Conservation (phyloP, 257 asterid species). For the Ehretia macrophylla region DNA sequence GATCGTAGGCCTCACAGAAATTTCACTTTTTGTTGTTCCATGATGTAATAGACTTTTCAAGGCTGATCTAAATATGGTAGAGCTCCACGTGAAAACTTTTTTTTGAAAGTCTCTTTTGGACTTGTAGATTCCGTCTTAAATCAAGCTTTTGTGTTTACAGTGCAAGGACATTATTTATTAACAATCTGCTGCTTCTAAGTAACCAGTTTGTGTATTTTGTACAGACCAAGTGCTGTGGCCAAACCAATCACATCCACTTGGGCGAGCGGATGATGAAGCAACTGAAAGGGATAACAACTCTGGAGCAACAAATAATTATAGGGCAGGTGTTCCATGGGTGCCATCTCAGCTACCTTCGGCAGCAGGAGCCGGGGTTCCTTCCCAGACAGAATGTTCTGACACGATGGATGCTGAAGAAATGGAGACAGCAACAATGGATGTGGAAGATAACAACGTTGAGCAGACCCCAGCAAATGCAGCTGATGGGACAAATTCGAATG, state of each 20-base stretch:
- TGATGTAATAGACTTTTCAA: too few species aligned
- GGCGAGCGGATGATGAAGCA: constrained; percentile 20
- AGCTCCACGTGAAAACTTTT: too few species aligned
- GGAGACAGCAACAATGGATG: constrained; percentile 48
- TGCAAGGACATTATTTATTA: neutral
- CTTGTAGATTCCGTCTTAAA: too few species aligned
- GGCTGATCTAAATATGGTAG: too few species aligned
- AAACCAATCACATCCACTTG: constrained; percentile 27
- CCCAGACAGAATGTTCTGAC: constrained; percentile 28
- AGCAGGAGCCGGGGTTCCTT: constrained; percentile 7
- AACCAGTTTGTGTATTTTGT: constrained; percentile 17
- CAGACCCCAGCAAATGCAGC: constrained; percentile 2
- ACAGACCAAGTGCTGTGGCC: constrained; percentile 45
- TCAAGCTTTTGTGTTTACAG: too few species aligned
- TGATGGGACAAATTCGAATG: constrained; percentile 14
- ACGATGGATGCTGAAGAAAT: constrained; percentile 60
- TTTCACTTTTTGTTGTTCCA: too few species aligned
- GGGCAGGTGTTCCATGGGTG: constrained; percentile 74
- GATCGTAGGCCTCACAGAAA: too few species aligned
- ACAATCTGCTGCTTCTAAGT: neutral
- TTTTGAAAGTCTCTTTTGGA: too few species aligned
- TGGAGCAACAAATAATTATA: constrained; percentile 22
- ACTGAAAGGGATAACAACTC: constrained; percentile 16
- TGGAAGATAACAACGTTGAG: constrained; percentile 34
- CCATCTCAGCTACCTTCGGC: constrained; percentile 37